Base-by-base conservation (phyloP, 2,329 filamentous ascomycete genomes). In the Pseudocercospora ulei region DNA sequence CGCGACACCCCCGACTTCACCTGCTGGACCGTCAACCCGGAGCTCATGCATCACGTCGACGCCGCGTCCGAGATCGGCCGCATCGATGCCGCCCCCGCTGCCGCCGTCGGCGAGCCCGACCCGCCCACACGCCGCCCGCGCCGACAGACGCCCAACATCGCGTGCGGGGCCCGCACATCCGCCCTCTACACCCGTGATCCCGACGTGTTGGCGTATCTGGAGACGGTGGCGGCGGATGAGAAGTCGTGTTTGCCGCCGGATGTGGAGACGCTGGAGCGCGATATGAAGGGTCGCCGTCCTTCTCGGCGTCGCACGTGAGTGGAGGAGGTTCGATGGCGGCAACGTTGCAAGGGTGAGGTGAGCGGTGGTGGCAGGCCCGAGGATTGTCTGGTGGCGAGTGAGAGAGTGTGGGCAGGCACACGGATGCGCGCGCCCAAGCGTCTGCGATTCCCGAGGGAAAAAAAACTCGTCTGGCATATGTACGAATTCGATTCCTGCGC, bases 31-130 rank as follows among this genome's bases (percentile, higher is more conserved):
- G 55, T 58, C 3, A 56, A 53, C 16, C 62, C 62, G 1, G 62
- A 65, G 41, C 31, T 65, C n/a, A 63, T 65, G 38, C 61, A 65
- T 39, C 63, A 65, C 39, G 44, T 53, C 16, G 48, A 55, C 11
- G 55, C 60, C 1, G 51, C 50, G 18, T 59, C 52, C 16, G 59
- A 61, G 46, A 65, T 67, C 18, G 62, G 60, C 5, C 49, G 54
- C 7, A 54, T 62, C 3, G 43, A 51, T 24, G 25, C 36, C 6
- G 43, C n/a, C n/a, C n/a, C n/a, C n/a, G n/a, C n/a, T n/a, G n/a
- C n/a, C n/a, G n/a, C n/a, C n/a, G n/a, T n/a, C n/a, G n/a, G n/a
- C n/a, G n/a, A n/a, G n/a, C n/a, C n/a, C n/a, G n/a, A n/a, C n/a
- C n/a, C n/a, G n/a, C n/a, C n/a, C n/a, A n/a, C n/a, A n/a, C n/a